A percentile compares a stretch with the other conserved stretches of the same genome.
Conservation (phyloP, 139 green algal species). For the Closterium sp. region DNA sequence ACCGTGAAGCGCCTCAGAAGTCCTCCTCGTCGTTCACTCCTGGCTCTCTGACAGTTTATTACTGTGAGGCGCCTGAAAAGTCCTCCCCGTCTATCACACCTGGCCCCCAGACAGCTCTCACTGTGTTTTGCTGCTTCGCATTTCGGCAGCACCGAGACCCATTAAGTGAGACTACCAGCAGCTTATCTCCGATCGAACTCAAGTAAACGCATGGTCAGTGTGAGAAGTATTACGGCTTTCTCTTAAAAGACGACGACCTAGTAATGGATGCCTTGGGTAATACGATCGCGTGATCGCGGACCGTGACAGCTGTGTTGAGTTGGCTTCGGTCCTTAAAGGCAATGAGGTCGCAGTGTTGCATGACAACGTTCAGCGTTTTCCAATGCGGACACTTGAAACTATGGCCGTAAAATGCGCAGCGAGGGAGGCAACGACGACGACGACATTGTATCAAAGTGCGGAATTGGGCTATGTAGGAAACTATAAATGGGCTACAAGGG, state of each 20-base stretch:
- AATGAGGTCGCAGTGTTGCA: background rate
- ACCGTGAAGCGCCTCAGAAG: no score
- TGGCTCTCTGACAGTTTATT: no score
- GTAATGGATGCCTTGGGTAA: background rate
- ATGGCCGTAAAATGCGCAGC: background rate
- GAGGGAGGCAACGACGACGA: background rate
- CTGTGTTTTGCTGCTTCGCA: background rate
- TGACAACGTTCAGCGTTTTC: background rate
- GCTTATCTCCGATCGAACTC: background rate
- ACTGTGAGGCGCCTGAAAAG: no score
- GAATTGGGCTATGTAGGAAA: background rate
- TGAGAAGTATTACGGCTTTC: background rate
- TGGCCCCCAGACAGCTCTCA: no score
- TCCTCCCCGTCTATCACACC: no score
- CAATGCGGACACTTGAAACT: background rate
- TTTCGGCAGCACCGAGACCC: background rate
- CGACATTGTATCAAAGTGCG: background rate
- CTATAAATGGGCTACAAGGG: no score
- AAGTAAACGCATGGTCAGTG: background rate
- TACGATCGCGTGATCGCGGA: background rate
- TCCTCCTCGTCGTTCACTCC: no score
- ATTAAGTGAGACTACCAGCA: background rate
- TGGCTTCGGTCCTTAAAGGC: background rate
- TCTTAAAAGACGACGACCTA: background rate
- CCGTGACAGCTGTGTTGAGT: background rate